phyloP scores from a whole-genome alignment of 768 basidiomycete species.

The Gloeophyllum trabeum region DNA sequence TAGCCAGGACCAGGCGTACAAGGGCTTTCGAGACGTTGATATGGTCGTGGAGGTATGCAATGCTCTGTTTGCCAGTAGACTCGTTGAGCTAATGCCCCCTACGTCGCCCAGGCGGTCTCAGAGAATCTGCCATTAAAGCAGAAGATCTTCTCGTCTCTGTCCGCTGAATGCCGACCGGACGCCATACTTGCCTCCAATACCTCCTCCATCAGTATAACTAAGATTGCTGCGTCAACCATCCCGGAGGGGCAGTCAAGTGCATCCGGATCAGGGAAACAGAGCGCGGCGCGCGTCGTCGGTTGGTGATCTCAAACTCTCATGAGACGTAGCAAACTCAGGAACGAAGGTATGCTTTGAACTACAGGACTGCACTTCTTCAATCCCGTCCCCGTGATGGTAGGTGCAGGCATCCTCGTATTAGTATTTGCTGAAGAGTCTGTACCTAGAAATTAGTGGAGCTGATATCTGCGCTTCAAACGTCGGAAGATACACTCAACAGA shows the following conservation, averaged over 20 bases:
- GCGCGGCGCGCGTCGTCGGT: conserved; percentile 77
- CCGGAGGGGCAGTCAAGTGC: conserved; percentile 43
- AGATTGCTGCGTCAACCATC: conserved; percentile 77
- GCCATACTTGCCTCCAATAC: conserved; percentile 90
- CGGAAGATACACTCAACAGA: conserved; percentile 58
- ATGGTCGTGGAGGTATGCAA: conserved; percentile 77
- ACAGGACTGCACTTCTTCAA: conserved; percentile 95
- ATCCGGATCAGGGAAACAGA: conserved; percentile 50
- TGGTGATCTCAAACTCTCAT: conserved; percentile 12
- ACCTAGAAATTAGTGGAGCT: conserved; percentile 82
- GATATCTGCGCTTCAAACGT: conserved; percentile 89
- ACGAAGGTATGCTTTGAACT: neutral
- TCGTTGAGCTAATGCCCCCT: neutral
- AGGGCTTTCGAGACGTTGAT: conserved; percentile 67
- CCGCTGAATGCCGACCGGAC: conserved; percentile 52
- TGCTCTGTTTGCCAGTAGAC: neutral
- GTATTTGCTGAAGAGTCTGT: neutral
- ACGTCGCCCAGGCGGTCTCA: conserved; percentile 58
- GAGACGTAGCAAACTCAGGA: neutral
- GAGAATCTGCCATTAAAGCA: conserved; percentile 76
- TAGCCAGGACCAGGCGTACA: conserved; percentile 33
- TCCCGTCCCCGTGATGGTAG: conserved; percentile 92
- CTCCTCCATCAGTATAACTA: conserved; percentile 89
- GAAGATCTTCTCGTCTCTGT: conserved; percentile 61
- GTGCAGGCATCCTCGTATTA: conserved; percentile 9